Percentiles rank a stretch among this genome's conserved stretches.
Conservation (phyloP, 2,329 filamentous ascomycete species). For the Arthrocladium fulminans region DNA sequence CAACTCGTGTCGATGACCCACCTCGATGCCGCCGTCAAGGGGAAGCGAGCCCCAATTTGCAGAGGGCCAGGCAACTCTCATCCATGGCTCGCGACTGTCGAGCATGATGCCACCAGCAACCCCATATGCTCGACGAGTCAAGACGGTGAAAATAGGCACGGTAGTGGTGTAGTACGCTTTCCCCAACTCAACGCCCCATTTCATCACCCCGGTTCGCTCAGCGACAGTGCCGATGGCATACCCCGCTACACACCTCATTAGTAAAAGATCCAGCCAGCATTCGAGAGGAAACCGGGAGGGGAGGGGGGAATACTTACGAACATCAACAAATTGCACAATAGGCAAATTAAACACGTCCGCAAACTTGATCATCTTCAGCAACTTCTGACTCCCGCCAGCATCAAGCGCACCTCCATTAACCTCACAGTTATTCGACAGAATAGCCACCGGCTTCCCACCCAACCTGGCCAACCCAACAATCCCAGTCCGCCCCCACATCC, state of each 20-base stretch:
- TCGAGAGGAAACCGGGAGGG: too few relatives aligned
- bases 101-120: slow-evolving; percentile 59
- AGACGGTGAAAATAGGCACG: slow-evolving; percentile 54
- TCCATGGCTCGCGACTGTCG: slow-evolving; percentile 51
- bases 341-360: slow-evolving; percentile 59
- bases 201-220: slow-evolving; percentile 56
- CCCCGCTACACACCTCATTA: slow-evolving; percentile 34
- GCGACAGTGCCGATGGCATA: slow-evolving; percentile 57
- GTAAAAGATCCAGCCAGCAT: background rate
- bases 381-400: slow-evolving; percentile 52
- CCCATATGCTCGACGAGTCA: slow-evolving; percentile 53
- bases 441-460: slow-evolving; percentile 48
- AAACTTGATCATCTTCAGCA: slow-evolving; percentile 52
- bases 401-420: slow-evolving; percentile 54
- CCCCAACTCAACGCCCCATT: slow-evolving; percentile 53
- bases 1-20: slow-evolving; percentile 53
- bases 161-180: slow-evolving; percentile 56
- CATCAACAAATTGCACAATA: slow-evolving; percentile 54
- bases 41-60: slow-evolving; percentile 56
- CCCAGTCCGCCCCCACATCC: slow-evolving; percentile 53
- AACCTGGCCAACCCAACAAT: slow-evolving; percentile 54
- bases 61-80: slow-evolving; percentile 55
- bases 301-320: slow-evolving; percentile 33
- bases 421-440: slow-evolving; percentile 54
- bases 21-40: slow-evolving; percentile 56